A percentile compares a stretch with the other conserved stretches of the same genome.
Evolutionary conservation across 495 filamentous ascomycete species (phyloP).

Genomic region (Oidiodendron maius): DNA sequence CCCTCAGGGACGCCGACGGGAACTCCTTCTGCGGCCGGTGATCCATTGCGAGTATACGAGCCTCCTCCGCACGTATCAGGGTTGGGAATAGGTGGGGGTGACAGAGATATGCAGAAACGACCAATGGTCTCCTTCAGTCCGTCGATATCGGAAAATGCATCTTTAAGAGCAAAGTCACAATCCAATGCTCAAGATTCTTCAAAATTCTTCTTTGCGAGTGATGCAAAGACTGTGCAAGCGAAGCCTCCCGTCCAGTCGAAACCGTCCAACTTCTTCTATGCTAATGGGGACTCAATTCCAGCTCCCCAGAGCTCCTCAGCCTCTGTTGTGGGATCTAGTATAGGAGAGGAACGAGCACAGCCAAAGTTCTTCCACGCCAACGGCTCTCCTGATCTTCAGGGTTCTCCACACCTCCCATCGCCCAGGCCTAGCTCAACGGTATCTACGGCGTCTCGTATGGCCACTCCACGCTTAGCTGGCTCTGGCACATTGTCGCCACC

Average conservation of each 20-base stretch:
- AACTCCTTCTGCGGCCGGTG: conserved; percentile 28
- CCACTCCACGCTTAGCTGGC: conserved; percentile 23
- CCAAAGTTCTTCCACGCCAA: conserved; percentile 78
- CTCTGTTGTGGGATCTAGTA: conserved; percentile 25
- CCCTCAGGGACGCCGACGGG: conserved; percentile 48
- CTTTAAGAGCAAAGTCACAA: conserved; percentile 17
- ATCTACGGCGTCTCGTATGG: conserved; percentile 33
- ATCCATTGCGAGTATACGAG: conserved; percentile 17
- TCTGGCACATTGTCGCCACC: conserved; percentile 20
- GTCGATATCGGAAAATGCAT: conserved; percentile 15
- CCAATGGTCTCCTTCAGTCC: conserved; percentile 26
- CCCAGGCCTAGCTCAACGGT: conserved; percentile 36
- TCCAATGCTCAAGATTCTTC: conserved; percentile 26
- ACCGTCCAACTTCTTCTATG: conserved; percentile 50
- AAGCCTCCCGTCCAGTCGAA: conserved; percentile 23
- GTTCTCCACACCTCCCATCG: conserved; percentile 23
- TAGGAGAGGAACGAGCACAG: conserved; percentile 19
- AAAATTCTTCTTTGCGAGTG: conserved; percentile 74
- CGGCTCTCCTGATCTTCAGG: conserved; percentile 36
- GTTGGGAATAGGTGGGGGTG: conserved; percentile 18
- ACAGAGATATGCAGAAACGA: conserved; percentile 29
- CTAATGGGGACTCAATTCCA: conserved; percentile 37
- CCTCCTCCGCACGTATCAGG: conserved; percentile 12
- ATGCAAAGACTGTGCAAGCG: conserved; percentile 44
- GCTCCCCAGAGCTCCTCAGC: conserved; percentile 26